Percentiles rank a stretch among this genome's conserved stretches.
These are phyloP conservation scores for Buxus sempervirens DNA, from an alignment of 164 flowering plant species.

Conservation along the genomic window DNA sequence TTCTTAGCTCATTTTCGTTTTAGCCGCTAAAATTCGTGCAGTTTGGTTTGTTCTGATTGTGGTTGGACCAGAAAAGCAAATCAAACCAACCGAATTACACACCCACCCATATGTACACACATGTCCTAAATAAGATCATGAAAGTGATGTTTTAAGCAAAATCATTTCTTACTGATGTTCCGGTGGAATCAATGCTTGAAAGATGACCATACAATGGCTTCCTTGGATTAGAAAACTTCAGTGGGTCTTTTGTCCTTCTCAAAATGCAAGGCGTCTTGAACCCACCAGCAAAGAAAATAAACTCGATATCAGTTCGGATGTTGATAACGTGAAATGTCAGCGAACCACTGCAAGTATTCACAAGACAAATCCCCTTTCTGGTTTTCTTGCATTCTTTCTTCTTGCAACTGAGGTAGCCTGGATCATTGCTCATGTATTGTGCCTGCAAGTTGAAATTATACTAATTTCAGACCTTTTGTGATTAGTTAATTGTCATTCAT, in stretches of 20 bases:
- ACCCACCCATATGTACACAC: no score
- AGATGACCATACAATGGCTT: constrained; percentile 52
- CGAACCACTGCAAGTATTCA: constrained; percentile 38
- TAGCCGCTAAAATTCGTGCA: no score
- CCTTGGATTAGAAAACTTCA: constrained; percentile 47
- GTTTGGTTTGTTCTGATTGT: no score
- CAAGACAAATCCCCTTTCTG: constrained; percentile 20
- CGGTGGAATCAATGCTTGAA: constrained; percentile 50
- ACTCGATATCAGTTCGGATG: constrained; percentile 54
- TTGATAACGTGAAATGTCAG: constrained; percentile 53
- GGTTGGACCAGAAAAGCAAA: no score
- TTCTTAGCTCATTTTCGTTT: no score
- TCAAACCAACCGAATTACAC: no score
- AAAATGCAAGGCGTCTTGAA: constrained; percentile 48
- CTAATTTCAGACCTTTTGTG: no score
- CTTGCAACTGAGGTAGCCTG: constrained; percentile 41
- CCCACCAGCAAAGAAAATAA: constrained; percentile 49
- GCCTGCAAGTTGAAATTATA: constrained; percentile 32
- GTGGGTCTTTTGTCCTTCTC: constrained; percentile 23
- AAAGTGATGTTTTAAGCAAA: not conserved
- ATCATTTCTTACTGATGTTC: constrained; percentile 35
- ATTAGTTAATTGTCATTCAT: no score
- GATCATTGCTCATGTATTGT: constrained; percentile 44
- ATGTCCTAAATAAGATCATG: no score
- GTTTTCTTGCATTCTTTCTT: constrained; percentile 40